phyloP scores from a whole-genome alignment of 306 rosid species.

The Vigna unguiculata region DNA sequence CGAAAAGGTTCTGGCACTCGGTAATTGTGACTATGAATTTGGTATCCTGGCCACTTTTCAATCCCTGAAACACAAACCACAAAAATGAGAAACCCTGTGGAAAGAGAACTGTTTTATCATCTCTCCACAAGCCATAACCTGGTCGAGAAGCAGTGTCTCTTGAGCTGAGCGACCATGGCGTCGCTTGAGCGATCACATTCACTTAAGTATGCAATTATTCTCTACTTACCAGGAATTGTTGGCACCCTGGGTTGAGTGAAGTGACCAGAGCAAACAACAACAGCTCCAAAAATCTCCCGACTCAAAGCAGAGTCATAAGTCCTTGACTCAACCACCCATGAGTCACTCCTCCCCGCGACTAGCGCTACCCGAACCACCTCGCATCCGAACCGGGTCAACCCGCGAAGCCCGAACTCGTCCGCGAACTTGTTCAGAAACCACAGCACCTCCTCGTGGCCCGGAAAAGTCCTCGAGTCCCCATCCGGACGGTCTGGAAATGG shows the following conservation, averaged over 20 bases:
- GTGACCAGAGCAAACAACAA: slow-evolving; percentile 49
- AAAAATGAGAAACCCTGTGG: background rate
- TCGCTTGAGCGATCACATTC: too few relatives aligned
- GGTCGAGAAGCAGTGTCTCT: too few relatives aligned
- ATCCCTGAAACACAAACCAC: slow-evolving; percentile 24
- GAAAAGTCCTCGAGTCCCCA: slow-evolving; percentile 39
- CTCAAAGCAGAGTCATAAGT: background rate
- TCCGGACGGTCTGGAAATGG: slow-evolving; percentile 3
- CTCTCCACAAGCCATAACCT: too few relatives aligned
- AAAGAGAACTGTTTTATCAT: too few relatives aligned
- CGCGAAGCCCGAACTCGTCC: slow-evolving; percentile 26
- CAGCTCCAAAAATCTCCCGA: slow-evolving; percentile 39
- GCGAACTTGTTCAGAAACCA: slow-evolving; percentile 25
- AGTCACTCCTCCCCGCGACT: background rate
- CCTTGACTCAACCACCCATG: slow-evolving; percentile 38
- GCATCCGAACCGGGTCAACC: slow-evolving; percentile 14
- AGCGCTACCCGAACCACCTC: slow-evolving; percentile 41
- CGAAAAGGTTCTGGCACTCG: slow-evolving; percentile 45
- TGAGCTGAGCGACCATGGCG: too few relatives aligned
- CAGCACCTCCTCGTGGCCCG: slow-evolving; percentile 48
- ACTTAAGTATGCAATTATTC: too few relatives aligned
- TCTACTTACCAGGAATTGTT: slow-evolving; percentile 37
- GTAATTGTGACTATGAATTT: slow-evolving; percentile 51
- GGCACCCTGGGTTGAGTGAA: slow-evolving; percentile 47
- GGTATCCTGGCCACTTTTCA: slow-evolving; percentile 48